Percentiles rank a stretch among this genome's conserved stretches.
These are phyloP conservation scores for Linderina pennispora DNA, from an alignment of 192 early-diverging fungal genomes.

Conservation along the genomic window DNA sequence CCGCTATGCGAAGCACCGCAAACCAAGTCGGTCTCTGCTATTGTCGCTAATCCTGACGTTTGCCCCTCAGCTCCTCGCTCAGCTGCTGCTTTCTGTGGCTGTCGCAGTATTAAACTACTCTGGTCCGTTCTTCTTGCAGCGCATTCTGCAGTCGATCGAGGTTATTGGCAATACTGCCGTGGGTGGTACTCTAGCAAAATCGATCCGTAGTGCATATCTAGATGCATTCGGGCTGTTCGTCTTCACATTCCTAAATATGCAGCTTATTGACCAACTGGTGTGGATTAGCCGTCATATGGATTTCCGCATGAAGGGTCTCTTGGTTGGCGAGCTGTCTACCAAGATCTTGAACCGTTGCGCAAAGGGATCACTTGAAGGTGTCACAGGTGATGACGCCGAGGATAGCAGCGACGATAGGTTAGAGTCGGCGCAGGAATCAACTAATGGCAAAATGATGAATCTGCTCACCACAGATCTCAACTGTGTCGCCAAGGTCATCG, in stretches of 20 bases:
- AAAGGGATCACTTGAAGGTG: not conserved
- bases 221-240: slow-evolving; percentile 56
- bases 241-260: slow-evolving; percentile 12
- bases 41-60: slow-evolving; percentile 24
- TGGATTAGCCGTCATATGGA: slow-evolving; percentile 50
- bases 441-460: slow-evolving; percentile 58
- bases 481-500: slow-evolving; percentile 42
- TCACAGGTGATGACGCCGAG: slow-evolving; percentile 11
- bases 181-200: too few relatives aligned
- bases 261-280: slow-evolving; percentile 46
- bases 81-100: slow-evolving; percentile 9
- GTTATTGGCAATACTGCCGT: slow-evolving; percentile 8
- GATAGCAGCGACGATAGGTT: slow-evolving; percentile 25
- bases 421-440: too few relatives aligned
- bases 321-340: slow-evolving; percentile 52
- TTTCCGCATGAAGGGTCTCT: slow-evolving; percentile 49
- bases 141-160: slow-evolving; percentile 47
- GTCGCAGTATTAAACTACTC: slow-evolving; percentile 28
- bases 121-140: slow-evolving; percentile 49
- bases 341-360: slow-evolving; percentile 51
- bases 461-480: slow-evolving; percentile 56
- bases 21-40: slow-evolving; percentile 6
- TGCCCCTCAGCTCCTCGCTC: slow-evolving; percentile 14
- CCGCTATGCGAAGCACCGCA: slow-evolving; percentile 2
- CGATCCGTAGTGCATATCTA: slow-evolving; percentile 33